Percentiles rank a stretch among this genome's conserved stretches.
Conservation (phyloP, 2,329 filamentous ascomycete genomes). For the Xylaria sp. region DNA sequence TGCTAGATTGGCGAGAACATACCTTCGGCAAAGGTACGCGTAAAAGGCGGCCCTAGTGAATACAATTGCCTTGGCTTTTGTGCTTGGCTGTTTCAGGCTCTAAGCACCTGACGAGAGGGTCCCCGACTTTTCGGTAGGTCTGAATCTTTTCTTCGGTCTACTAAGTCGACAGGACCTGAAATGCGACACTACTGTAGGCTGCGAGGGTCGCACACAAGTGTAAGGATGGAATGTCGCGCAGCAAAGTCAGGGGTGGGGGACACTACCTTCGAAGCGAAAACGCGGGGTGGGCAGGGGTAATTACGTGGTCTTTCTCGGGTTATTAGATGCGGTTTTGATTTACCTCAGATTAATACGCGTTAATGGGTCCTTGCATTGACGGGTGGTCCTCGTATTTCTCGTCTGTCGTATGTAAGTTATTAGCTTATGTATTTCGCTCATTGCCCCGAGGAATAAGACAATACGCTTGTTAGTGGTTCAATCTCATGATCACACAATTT, state of each 20-base stretch:
- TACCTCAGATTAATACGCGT: conserved; percentile 11
- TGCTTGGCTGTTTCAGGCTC: conserved; percentile 33
- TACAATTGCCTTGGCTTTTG: conserved; percentile 14
- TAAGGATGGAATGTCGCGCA: conserved; percentile 19
- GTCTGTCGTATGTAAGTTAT: background rate
- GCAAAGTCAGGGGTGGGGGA: conserved; percentile 7
- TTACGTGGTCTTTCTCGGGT: conserved; percentile 6
- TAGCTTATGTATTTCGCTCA: background rate
- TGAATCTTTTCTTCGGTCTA: background rate
- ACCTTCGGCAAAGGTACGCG: background rate
- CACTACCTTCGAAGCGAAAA: conserved; percentile 33
- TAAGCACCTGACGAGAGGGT: conserved; percentile 20
- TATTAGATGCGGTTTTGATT: conserved; percentile 4
- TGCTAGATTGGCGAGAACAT: conserved; percentile 10
- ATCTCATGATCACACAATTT: conserved; percentile 13
- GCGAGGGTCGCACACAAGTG: conserved; percentile 1
- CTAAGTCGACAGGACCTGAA: background rate
- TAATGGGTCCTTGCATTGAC: conserved; percentile 10
- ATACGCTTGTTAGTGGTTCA: conserved; percentile 1
- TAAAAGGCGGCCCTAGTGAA: background rate
- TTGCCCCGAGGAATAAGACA: background rate
- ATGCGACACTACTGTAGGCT: conserved; percentile 16
- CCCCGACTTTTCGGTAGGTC: conserved; percentile 4
- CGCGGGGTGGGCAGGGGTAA: conserved; percentile 33
- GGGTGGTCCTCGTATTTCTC: conserved; percentile 4